Base-by-base conservation (phyloP, 257 asterid species). In the Plantago elongata region DNA sequence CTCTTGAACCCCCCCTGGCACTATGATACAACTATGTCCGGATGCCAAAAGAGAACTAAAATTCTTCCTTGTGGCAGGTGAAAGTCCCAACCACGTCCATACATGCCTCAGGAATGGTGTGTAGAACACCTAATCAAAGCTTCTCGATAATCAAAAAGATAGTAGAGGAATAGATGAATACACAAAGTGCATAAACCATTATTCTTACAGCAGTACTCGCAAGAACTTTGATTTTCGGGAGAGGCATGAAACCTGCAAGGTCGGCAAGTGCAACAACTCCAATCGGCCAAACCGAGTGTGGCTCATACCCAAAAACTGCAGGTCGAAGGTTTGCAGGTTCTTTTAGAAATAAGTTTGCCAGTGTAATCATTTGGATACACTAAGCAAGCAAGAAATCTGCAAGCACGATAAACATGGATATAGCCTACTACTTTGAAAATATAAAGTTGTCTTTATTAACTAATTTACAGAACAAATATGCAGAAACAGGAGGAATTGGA, bases 1-100 rank as follows among this genome's bases (percentile, higher is more conserved):
- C 83, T 93, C 99, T 70, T 83, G 94, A 65, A 83, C 88, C 50
- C 99, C 99, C 57, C 99, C 99, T 46, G 99, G 99, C 48, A 93
- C 87, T 62, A 93, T 62, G 74, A 87, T 72, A 77, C 99, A 87
- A 84, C 96, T 93, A 62, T 80, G 77, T 52, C 96, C 99, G 63
- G 92, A 80, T 34, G 75, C 74, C 78, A 93, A 67, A 72, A 93
- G 94, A 51, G 94, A 79, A 60, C 30, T 29, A 54, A 87, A 89
- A 43, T 56, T 82, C 61, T 83, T 78, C 80, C 87, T 87, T 5
- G 96, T 66, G 55, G 95, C 97, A 29, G 96, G 75, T 56, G 96
- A 6, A 70, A 90, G 81, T 74, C 97, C 97, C 74, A 85, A 71
- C 99, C 99, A 93, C 0, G 97, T 70, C 99, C 99, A 89, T 77